phyloP scores from a whole-genome alignment of 108 stramenopile species.

The Nitzschia palea region DNA sequence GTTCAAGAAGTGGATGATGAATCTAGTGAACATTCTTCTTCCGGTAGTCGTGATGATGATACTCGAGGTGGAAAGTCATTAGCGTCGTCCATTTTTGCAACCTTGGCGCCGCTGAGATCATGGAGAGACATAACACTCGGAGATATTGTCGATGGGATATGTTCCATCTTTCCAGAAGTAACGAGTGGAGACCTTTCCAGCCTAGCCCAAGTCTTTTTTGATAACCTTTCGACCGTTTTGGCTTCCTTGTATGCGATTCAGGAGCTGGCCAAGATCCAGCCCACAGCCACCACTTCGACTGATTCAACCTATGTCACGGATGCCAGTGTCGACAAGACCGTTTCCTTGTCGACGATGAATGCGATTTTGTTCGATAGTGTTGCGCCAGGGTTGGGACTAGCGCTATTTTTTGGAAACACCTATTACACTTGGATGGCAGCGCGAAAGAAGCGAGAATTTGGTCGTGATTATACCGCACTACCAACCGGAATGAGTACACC shows the following conservation, averaged over 20 bases:
- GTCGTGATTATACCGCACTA: constrained; percentile 39
- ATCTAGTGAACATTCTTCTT: background rate
- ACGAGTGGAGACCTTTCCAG: constrained; percentile 32
- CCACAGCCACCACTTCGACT: background rate
- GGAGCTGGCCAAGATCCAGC: constrained; percentile 14
- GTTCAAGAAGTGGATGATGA: background rate
- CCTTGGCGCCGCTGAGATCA: background rate
- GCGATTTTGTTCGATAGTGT: constrained; percentile 43
- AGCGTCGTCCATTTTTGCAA: background rate
- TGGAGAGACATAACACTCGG: constrained; percentile 1
- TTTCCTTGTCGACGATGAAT: background rate
- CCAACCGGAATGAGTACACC: constrained; percentile 66
- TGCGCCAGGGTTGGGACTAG: constrained; percentile 52
- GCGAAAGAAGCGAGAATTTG: constrained; percentile 21
- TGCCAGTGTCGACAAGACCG: background rate
- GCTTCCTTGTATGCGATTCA: constrained; percentile 40
- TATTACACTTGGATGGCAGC: constrained; percentile 47
- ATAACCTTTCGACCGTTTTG: constrained; percentile 55
- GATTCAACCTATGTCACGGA: constrained; percentile 7
- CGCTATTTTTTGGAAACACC: constrained; percentile 49
- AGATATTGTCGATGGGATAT: background rate
- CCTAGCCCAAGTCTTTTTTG: constrained; percentile 54
- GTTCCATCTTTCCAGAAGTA: background rate
- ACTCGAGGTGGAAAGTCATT: background rate
- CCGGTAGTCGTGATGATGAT: background rate